phyloP scores from a whole-genome alignment of 1,284 basidiomycete genomes.

The Trichosporon faecale region DNA sequence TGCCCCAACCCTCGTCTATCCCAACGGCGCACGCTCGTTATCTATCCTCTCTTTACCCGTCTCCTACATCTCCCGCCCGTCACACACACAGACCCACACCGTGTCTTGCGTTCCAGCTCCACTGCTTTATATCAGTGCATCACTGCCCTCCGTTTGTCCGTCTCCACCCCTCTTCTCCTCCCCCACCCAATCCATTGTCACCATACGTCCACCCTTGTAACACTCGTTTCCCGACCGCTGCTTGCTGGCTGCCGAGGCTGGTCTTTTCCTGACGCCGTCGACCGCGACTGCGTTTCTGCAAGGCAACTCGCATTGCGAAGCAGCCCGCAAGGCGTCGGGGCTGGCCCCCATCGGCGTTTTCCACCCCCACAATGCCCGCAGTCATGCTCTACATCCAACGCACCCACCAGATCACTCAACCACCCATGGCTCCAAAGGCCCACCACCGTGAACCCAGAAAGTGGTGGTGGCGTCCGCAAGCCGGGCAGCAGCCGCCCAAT shows the following conservation, averaged over 20 bases:
- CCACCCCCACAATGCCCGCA: background rate
- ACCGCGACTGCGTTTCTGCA: background rate
- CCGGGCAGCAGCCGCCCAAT: background rate
- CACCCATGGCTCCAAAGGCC: background rate
- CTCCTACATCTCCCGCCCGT: conserved; percentile 3
- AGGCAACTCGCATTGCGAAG: no score
- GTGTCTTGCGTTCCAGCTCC: background rate
- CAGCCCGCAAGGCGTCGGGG: no score
- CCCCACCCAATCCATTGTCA: background rate
- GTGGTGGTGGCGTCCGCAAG: conserved; percentile 5
- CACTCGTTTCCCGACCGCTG: background rate
- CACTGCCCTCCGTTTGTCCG: background rate
- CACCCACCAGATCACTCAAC: background rate
- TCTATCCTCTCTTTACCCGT: background rate
- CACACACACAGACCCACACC: conserved; percentile 1
- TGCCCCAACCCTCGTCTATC: background rate
- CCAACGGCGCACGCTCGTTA: background rate
- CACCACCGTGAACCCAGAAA: background rate
- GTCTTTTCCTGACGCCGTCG: background rate
- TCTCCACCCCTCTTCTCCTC: background rate
- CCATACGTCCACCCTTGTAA: background rate
- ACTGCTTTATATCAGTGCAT: background rate
- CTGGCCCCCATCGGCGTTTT: background rate
- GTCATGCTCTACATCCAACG: conserved; percentile 1
- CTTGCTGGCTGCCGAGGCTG: background rate